A percentile compares a stretch with the other conserved stretches of the same genome.
phyloP scores from a whole-genome alignment of 805 yeast genomes.

The Saccharomycopsis sp. region DNA sequence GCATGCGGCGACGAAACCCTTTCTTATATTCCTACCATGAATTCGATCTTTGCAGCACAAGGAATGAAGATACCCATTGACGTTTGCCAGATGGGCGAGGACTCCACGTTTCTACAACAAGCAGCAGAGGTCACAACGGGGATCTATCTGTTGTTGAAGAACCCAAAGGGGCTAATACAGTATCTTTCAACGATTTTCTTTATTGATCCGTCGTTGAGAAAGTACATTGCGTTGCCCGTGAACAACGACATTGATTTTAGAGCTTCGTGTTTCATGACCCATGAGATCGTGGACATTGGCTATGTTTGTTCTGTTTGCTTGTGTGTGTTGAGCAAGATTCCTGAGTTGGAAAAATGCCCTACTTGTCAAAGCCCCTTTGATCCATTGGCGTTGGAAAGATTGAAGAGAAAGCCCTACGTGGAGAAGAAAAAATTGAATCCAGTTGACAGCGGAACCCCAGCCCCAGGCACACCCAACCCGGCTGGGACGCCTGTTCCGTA shows the following conservation, averaged over 20 bases:
- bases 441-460: too few relatives aligned
- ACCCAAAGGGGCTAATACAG: conserved; percentile 73
- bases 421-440: too few relatives aligned
- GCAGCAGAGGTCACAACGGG: conserved; percentile 95
- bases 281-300: conserved; percentile 86
- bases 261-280: conserved; percentile 88
- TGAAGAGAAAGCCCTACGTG: conserved; percentile 55
- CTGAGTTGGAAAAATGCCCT: conserved; percentile 65
- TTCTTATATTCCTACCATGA: conserved; percentile 90
- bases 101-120: conserved; percentile 73
- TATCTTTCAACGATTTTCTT: conserved; percentile 74
- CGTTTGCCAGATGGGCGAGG: conserved; percentile 65
- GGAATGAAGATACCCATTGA: conserved; percentile 85
- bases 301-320: conserved; percentile 92
- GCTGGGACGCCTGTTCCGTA: too few relatives aligned
- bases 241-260: conserved; percentile 83
- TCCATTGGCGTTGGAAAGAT: conserved; percentile 43
- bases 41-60: conserved; percentile 91
- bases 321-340: conserved; percentile 63
- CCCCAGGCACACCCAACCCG: too few relatives aligned
- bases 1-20: conserved; percentile 67
- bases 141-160: conserved; percentile 59
- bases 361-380: conserved; percentile 80
- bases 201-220: conserved; percentile 75
- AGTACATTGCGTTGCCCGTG: conserved; percentile 72